Evolutionary conservation across 805 yeast species (phyloP).

Genomic region (Candida manassasensis): DNA sequence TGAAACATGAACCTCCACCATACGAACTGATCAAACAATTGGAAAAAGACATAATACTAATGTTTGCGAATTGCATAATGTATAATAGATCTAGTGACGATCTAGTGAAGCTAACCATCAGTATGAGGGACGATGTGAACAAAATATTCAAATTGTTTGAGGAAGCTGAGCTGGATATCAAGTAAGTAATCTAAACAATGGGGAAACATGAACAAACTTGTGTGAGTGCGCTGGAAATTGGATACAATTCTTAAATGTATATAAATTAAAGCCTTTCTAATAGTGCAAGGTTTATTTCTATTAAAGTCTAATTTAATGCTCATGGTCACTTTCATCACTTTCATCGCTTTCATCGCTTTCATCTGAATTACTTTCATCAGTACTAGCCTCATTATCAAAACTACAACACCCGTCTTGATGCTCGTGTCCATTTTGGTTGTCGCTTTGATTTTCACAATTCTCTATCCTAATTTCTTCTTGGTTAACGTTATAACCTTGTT

Average conservation of each 20-base stretch:
- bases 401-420: slow-evolving; percentile 11
- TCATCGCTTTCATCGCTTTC: background rate
- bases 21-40: slow-evolving; percentile 57
- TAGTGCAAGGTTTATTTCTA: background rate
- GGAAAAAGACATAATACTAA: slow-evolving; percentile 63
- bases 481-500: slow-evolving; percentile 55
- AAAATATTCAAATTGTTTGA: slow-evolving; percentile 53
- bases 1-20: slow-evolving; percentile 26
- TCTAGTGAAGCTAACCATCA: slow-evolving; percentile 55
- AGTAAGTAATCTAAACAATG: slow-evolving; percentile 3
- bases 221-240: too few relatives aligned
- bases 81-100: slow-evolving; percentile 66
- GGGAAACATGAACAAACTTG: background rate
- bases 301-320: background rate
- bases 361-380: background rate
- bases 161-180: slow-evolving; percentile 41
- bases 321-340: slow-evolving; percentile 3
- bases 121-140: slow-evolving; percentile 66
- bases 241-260: too few relatives aligned
- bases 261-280: too few relatives aligned
- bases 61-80: slow-evolving; percentile 85
- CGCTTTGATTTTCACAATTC: slow-evolving; percentile 21
- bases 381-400: slow-evolving; percentile 1
- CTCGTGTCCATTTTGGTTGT: slow-evolving; percentile 23
- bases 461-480: slow-evolving; percentile 47